Conservation (phyloP, 805 yeast genomes). For the Candida maesae region DNA sequence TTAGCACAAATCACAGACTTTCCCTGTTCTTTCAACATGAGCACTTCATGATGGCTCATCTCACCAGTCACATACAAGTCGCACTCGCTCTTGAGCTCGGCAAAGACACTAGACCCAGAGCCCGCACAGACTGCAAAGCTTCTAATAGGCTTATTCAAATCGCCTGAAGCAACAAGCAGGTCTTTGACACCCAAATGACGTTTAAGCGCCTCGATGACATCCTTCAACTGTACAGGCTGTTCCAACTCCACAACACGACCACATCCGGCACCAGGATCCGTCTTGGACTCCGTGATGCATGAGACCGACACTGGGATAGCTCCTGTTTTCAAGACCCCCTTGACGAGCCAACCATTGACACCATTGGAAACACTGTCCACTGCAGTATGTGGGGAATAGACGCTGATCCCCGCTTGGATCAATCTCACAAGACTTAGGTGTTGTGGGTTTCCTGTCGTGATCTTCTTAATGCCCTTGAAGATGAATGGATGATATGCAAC, state of each 20-base stretch:
- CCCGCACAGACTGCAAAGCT: constrained; percentile 93
- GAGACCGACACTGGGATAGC: constrained; percentile 1
- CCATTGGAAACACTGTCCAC: constrained; percentile 92
- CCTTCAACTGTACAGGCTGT: constrained; percentile 38
- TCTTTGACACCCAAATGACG: constrained; percentile 44
- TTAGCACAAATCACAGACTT: constrained; percentile 72
- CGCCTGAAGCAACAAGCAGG: constrained; percentile 57
- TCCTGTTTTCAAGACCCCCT: constrained; percentile 43
- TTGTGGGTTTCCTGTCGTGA: constrained; percentile 67
- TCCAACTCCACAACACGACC: constrained; percentile 63
- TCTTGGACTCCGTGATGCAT: constrained; percentile 43
- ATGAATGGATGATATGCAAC: constrained; percentile 95
- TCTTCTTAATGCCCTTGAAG: constrained; percentile 78
- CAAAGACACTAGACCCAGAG: constrained; percentile 90
- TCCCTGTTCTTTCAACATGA: constrained; percentile 68
- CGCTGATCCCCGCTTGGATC: constrained; percentile 76
- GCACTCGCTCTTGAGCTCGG: constrained; percentile 40
- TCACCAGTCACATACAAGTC: constrained; percentile 91
- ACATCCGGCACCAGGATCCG: constrained; percentile 61
- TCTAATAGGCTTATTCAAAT: constrained; percentile 33
- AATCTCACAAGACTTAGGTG: constrained; percentile 71
- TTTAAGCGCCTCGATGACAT: constrained; percentile 52
- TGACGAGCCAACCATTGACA: constrained; percentile 87
- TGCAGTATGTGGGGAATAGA: constrained; percentile 94
- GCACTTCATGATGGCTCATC: constrained; percentile 87